Evolutionary conservation across 176 grass and related monocot genomes (phyloP), one percentile per base, ranked within the genome.

Genomic region (Avena atlantica): DNA sequence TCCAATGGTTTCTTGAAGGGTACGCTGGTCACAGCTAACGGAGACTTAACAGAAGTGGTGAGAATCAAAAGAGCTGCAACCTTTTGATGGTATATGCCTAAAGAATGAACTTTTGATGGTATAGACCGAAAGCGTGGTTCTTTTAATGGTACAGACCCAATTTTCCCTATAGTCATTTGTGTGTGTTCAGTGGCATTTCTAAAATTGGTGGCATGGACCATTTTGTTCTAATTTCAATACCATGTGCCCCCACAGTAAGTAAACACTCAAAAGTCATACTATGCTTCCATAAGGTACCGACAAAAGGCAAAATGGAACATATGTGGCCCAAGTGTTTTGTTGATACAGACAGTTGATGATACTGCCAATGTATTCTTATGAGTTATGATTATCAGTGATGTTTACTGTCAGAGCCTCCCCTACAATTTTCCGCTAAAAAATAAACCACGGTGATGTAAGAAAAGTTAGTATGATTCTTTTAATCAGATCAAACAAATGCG

Each of bases 401-500:
- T 70, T 74, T 49, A 74, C 4, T 47, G 44, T 49, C 17, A 3
- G 23, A 66, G 62, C 25, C 62, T 66, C 25, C 24, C 21, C 62
- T 66, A 31, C 62, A 66, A 31, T 66, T 6, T 66, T 12, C 12
- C 62, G 7, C 6, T 75, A 23, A 52, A 50, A 49, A 15, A 70
- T 20, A 47, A 82, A 88, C 45, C 71, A 37, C 58, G 29, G 49
- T 70, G 51, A 60, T 58, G 5, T 51, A 12, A 49, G n/a, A n/a
- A 44, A 79, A 61, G 19, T 44, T 44, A 61, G n/a, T 61, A 44
- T 16, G 59, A 24, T 21, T 44, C 80, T 37, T 79, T 73, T 17
- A 34, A 71, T 81, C 40, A 82, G 24, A 68, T 51, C 42, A 72
- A 51, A 78, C 27, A 84, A 83, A 78, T 61, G 51, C 19, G 15